Evolutionary conservation across 768 basidiomycete genomes (phyloP), one percentile per base, ranked within the genome.

Genomic region (Suillus hirtellus): DNA sequence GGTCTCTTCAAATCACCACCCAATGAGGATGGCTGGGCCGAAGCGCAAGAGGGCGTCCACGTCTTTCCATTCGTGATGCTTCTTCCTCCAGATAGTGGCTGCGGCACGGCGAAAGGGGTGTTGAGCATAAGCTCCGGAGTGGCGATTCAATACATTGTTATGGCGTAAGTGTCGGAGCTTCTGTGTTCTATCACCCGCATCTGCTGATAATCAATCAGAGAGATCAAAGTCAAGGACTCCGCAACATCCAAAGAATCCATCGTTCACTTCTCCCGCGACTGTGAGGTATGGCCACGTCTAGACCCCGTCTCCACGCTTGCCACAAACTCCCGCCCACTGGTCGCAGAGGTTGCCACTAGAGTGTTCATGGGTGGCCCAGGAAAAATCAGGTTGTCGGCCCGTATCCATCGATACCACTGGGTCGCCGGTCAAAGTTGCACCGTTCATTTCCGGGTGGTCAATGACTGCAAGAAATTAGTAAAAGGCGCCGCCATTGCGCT

Each of bases 231-330:
- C 63, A 90, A 89, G 73, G 86, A 92, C 60, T 70, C 84, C 2
- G 75, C 80, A 17, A 84, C 84, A 4, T 78, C 79, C 34, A 82
- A 82, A 67, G 81, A 85, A 15, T 92, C 91, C 3, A 89, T 96
- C 40, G 89, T 94, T 4, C 95, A 97, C 75, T 95, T 96, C 73
- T 96, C 95, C 73, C 86, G 95, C 10, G 78, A 87, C 53, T 89
- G 93, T 73, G 86, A 88, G 60, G 79, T 96, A 35, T 93, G 88
- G 85, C 93, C 94, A 1, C 85, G 84, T 53, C 75, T 95, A 21
- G 82, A 92, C 63, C 84, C 89, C 4, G 76, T 81, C 21, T 62
- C 78, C 4, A 79, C 88, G 24, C 83, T 97, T 19, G 81, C 86
- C 2, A 81, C 89, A 3, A 82, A 86, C 3, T 75, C 81, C 15